These are phyloP conservation scores for Colletotrichum liriopes DNA, from an alignment of 2,329 filamentous ascomycete genomes.

Conservation along the genomic window DNA sequence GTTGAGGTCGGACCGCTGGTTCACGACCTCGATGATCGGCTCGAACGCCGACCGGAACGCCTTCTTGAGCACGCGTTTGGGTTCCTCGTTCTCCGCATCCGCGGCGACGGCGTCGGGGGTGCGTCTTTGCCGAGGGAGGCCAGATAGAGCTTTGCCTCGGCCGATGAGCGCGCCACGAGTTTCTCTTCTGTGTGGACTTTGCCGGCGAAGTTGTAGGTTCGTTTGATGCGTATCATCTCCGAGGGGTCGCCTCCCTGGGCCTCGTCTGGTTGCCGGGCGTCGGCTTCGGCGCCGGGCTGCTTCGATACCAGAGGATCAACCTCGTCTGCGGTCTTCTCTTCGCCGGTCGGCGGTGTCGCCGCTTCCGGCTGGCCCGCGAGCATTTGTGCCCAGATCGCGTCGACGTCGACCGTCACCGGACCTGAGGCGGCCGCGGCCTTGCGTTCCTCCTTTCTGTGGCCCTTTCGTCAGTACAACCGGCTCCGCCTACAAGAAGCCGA, in stretches of 20 bases:
- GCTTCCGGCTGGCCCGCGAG: constrained; percentile 56
- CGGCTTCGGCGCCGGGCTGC: constrained; percentile 2
- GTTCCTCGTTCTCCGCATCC: constrained; percentile 26
- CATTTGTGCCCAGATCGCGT: constrained; percentile 80
- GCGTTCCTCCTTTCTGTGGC: constrained; percentile 69
- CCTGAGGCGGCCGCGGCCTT: constrained; percentile 67
- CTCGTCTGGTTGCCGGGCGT: constrained; percentile 33
- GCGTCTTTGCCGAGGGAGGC: constrained; percentile 61
- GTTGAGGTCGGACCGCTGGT: constrained; percentile 70
- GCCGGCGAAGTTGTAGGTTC: constrained; percentile 83
- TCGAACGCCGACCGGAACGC: constrained; percentile 77
- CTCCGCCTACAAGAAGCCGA: neutral
- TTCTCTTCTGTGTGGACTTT: constrained; percentile 82
- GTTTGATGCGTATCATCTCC: constrained; percentile 75
- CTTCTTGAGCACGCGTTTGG: constrained; percentile 65
- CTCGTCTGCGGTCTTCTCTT: constrained; percentile 40
- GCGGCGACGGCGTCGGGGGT: constrained; percentile 45
- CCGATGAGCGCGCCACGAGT: constrained; percentile 75
- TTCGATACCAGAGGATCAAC: constrained; percentile 1
- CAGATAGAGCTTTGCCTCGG: constrained; percentile 76
- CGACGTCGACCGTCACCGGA: constrained; percentile 79
- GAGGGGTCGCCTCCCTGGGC: constrained; percentile 48
- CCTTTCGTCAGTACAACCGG: neutral
- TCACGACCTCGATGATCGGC: constrained; percentile 61
- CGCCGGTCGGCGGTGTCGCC: constrained; percentile 24